These are phyloP conservation scores for Exutisphaerella laricina DNA, from an alignment of 2,329 filamentous ascomycete species.

Conservation along the genomic window DNA sequence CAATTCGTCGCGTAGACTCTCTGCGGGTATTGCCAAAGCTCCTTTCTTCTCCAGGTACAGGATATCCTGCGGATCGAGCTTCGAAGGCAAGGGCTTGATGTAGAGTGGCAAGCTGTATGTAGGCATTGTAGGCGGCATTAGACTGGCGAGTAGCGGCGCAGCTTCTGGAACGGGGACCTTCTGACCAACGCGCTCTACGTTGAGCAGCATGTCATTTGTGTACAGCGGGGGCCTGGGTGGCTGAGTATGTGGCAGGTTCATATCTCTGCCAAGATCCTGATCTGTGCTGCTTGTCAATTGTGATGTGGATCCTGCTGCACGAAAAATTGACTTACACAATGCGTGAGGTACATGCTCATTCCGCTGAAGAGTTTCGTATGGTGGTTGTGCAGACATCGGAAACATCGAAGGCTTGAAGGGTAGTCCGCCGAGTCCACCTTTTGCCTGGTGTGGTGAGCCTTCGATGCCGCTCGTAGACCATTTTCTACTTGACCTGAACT, in stretches of 20 bases:
- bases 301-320: too few species aligned
- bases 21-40: conserved; percentile 68
- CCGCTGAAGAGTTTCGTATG: conserved; percentile 28
- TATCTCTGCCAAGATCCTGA: conserved; percentile 27
- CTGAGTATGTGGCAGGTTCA: conserved; percentile 15
- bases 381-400: conserved; percentile 31
- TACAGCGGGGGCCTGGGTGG: conserved; percentile 23
- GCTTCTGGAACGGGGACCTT: conserved; percentile 24
- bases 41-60: conserved; percentile 79
- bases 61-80: conserved; percentile 75
- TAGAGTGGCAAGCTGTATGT: conserved; percentile 55
- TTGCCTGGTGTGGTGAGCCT: conserved; percentile 18
- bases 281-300: conserved; percentile 20
- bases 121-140: conserved; percentile 26
- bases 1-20: conserved; percentile 69
- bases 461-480: conserved; percentile 29
- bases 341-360: conserved; percentile 56
- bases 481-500: conserved; percentile 27
- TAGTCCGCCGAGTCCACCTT: conserved; percentile 13
- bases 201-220: conserved; percentile 29
- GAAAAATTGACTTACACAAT: conserved; percentile 57
- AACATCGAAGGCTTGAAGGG: conserved; percentile 23
- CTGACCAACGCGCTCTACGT: conserved; percentile 26
- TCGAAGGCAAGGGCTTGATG: conserved; percentile 70
- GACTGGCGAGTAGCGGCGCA: conserved; percentile 20